Evolutionary conservation across 164 flowering plant genomes (phyloP).

Genomic region (Nymphaea thermarum): DNA sequence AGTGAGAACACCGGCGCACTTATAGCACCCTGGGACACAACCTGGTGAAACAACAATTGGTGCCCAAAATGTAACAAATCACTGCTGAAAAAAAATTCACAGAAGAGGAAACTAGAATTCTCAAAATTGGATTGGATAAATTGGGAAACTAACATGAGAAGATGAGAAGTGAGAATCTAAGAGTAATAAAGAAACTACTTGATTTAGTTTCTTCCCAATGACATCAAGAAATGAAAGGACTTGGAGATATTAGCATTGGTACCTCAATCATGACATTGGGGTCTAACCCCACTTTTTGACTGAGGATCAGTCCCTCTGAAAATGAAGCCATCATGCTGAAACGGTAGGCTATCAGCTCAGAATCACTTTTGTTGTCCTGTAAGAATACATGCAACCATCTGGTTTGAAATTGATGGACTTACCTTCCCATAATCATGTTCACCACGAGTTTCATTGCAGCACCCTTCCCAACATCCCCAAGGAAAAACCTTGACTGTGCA

Average conservation of each 20-base stretch:
- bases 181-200: too few species aligned
- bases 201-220: too few species aligned
- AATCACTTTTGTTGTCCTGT: neutral
- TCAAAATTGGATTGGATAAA: neutral
- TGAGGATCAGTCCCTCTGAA: conserved; percentile 82
- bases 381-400: neutral
- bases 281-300: conserved; percentile 81
- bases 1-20: conserved; percentile 87
- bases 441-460: conserved; percentile 98
- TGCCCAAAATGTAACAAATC: neutral
- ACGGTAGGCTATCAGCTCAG: neutral
- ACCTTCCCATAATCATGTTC: conserved; percentile 99
- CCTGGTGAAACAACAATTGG: conserved; percentile 28
- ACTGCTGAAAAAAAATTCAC: neutral
- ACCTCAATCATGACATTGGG: conserved; percentile 79
- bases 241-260: neutral
- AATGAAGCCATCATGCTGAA: conserved; percentile 97
- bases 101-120: neutral
- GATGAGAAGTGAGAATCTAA: neutral
- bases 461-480: conserved; percentile 94
- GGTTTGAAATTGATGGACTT: neutral
- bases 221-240: conserved; percentile 3
- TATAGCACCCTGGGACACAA: conserved; percentile 84
- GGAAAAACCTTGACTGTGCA: conserved; percentile 76
- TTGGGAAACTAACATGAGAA: neutral